Evolutionary conservation across 2,329 filamentous ascomycete species (phyloP), one percentile per base, ranked within the genome.

Genomic region (Nothophaeocryptopus gaeumannii): DNA sequence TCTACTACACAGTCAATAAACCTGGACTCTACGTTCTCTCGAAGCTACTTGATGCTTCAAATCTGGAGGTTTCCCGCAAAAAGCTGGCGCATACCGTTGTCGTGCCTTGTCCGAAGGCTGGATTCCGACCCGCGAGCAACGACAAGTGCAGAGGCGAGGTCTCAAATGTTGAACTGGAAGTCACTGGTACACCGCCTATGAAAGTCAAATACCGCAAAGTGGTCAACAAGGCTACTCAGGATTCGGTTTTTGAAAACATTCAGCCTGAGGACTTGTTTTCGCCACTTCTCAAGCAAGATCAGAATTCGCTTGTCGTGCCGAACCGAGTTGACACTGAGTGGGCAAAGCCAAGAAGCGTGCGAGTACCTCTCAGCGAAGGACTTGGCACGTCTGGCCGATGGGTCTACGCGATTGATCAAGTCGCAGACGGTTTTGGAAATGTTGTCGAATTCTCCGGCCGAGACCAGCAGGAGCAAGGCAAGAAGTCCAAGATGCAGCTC

Each of bases 151-250:
- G 86, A 45, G 89, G 88, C 45, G 92, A 99, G 60, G 73, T 97
- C 32, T 97, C 93, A 2, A 83, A 96, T 63, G 75, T 97, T 39
- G 81, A 84, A 13, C 75, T 99, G 44, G 84, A 92, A 62, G 89
- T 96, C 3, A 79, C 87, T 58, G 93, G 93, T 13, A 95, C 90
- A 0, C 89, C 95, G 2, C 93, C 93, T 2, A 76, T 99, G 57
- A 91, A 91, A 67, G 88, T 99, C 60, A 88, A 89, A 61, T 99
- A 99, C 70, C 93, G 89, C 62, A 86, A 90, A 46, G 85, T 84
- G 5, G 84, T 96, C 60, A 96, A 97, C 60, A 83, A 84, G 54
- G 85, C 88, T 56, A 84, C 95, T 57, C 84, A 85, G 60, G 88
- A 88, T 53, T 89, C 91, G 59, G 89, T 92, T 55, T 92, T 95